Conservation (phyloP, 192 early-diverging fungal genomes). For the Rhizoclosmatium sp. region DNA sequence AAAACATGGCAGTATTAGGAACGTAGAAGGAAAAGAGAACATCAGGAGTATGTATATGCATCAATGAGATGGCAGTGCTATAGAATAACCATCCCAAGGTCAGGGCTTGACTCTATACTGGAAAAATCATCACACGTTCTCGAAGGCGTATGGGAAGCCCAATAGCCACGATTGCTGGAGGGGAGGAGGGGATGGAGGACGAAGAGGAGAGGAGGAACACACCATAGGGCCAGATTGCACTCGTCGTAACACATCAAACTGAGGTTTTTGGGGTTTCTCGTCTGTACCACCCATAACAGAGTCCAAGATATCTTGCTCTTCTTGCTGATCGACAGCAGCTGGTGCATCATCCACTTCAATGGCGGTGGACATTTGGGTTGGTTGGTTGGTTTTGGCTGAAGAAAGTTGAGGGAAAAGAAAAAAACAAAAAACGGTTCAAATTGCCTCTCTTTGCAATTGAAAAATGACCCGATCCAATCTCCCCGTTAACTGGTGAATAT, state of each 20-base stretch:
- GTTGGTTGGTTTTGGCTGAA: not conserved
- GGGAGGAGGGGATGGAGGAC: not conserved
- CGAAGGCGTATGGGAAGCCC: no score
- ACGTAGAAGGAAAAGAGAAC: not conserved
- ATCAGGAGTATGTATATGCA: slow-evolving; percentile 37
- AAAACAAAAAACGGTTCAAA: not conserved
- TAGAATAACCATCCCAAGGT: slow-evolving; percentile 28
- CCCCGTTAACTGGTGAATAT: no score
- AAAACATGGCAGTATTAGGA: not conserved
- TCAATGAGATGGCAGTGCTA: slow-evolving; percentile 21
- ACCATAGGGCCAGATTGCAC: slow-evolving; percentile 17
- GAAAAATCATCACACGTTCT: slow-evolving; percentile 38
- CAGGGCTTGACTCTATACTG: slow-evolving; percentile 59
- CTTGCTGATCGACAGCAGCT: slow-evolving; percentile 3
- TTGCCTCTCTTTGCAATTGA: no score
- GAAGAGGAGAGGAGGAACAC: slow-evolving; percentile 9
- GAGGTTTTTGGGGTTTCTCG: slow-evolving; percentile 1
- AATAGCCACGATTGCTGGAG: not conserved
- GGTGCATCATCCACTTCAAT: not conserved
- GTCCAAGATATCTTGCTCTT: slow-evolving; percentile 31
- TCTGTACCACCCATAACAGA: slow-evolving; percentile 25
- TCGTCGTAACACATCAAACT: slow-evolving; percentile 31
- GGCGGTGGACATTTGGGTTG: not conserved
- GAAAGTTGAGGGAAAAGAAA: not conserved
- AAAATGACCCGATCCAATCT: no score